phyloP scores from a whole-genome alignment of 73 alveolate genomes.

The Paramecium bursaria region DNA sequence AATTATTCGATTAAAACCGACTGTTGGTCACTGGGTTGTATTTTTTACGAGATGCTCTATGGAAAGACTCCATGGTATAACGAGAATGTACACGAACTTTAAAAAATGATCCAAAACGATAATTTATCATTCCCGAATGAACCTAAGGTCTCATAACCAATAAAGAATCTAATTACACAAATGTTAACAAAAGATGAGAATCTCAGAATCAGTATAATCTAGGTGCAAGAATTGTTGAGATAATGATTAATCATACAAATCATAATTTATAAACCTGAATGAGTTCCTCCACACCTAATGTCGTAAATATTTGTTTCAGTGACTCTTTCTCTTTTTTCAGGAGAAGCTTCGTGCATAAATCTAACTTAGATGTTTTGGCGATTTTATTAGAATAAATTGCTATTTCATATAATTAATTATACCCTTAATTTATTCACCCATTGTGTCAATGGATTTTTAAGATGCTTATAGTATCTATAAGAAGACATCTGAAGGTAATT shows the following conservation, averaged over 20 bases:
- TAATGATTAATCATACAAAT: no score
- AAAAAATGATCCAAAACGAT: constrained; percentile 27
- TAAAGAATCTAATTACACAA: constrained; percentile 8
- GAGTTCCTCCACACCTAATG: not conserved
- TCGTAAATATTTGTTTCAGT: not conserved
- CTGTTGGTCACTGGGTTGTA: constrained; percentile 65
- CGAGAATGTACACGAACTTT: constrained; percentile 28
- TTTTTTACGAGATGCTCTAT: constrained; percentile 70
- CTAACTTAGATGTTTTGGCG: constrained; percentile 56
- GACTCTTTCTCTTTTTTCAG: constrained; percentile 61
- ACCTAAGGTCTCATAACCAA: not conserved
- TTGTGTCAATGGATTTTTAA: not conserved
- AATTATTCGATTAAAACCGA: constrained; percentile 49
- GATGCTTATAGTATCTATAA: constrained; percentile 39
- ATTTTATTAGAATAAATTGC: constrained; percentile 32
- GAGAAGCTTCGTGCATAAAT: constrained; percentile 54
- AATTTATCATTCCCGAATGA: constrained; percentile 42
- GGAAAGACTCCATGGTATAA: constrained; percentile 69
- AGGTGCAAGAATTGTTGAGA: constrained; percentile 6
- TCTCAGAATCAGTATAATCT: constrained; percentile 39
- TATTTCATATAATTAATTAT: not conserved
- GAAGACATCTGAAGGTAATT: constrained; percentile 60
- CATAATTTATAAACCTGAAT: constrained; percentile 9
- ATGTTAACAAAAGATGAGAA: constrained; percentile 62
- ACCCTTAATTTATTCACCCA: not conserved